Base-by-base conservation (phyloP, 495 filamentous ascomycete species). In the Xylaria nigripes region DNA sequence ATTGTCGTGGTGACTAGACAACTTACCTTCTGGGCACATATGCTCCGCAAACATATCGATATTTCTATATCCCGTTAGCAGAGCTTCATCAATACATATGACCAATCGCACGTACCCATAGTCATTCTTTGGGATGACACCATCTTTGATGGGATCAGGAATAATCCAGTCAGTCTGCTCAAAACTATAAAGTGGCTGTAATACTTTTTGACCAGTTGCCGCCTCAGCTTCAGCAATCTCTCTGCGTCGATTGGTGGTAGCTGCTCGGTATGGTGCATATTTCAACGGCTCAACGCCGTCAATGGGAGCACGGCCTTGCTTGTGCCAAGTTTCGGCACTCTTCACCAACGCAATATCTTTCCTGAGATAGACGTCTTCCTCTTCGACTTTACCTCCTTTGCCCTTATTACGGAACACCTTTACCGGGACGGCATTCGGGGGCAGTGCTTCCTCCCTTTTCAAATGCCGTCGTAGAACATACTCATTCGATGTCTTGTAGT, bases 131-230 rank as follows among this genome's bases (percentile, higher is more conserved):
- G 92, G 94, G 48, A 99, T 96, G 6, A 84, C 73, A 3, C 93
- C 94, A 61, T 95, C 79, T 36, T 77, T 57, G 62, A 87, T 86
- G 5, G 90, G 90, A 15, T 87, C 84, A 1, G 93, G 90, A 55
- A 93, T 88, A 65, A 96, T 95, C 78, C 86, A 96, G 47, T 91
- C 86, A 0, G 92, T 98, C 70, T 98, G 93, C n/a, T 86, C 78
- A 38, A 76, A 70, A 25, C 86, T 78, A 70, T 91, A 98, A 2
- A 98, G 71, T 0, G 89, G 90, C 64, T 98, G 93, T 62, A 86
- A 76, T 8, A 89, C 79, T 61, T 90, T 95, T 62, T 86, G 80
- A 3, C 93, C 93, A 3, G 81, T 89, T 38, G 69, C 84, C 15
- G 81, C 78, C 66, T 90, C 81, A 29, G 83, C 79, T 59, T 95